Evolutionary conservation across 176 grass and related monocot genomes (phyloP).

Genomic region (Aegilops longissima): DNA sequence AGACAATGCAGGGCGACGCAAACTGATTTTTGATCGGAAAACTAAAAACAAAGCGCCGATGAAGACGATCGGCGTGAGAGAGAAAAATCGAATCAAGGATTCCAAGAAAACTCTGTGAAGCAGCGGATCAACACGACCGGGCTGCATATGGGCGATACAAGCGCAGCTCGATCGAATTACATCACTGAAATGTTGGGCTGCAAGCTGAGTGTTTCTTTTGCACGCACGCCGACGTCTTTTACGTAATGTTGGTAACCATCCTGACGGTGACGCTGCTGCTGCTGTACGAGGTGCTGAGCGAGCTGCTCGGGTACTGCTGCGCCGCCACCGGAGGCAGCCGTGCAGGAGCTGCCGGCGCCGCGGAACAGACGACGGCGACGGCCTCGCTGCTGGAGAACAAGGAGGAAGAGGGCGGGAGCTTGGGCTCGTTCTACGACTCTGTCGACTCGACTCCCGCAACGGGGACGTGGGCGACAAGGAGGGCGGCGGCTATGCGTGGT

Average conservation of each 20-base stretch:
- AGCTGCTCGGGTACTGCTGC: conserved; percentile 12
- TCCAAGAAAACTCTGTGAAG: too few relatives aligned
- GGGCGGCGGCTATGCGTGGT: conserved; percentile 34
- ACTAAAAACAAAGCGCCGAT: too few relatives aligned
- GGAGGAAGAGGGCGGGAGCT: conserved; percentile 49
- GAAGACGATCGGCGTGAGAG: too few relatives aligned
- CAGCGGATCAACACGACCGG: too few relatives aligned
- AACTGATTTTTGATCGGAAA: too few relatives aligned
- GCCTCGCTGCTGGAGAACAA: conserved; percentile 45
- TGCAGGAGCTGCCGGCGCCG: too few relatives aligned
- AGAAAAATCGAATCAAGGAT: too few relatives aligned
- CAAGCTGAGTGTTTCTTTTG: background rate
- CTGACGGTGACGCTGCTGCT: conserved; percentile 35
- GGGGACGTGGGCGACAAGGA: conserved; percentile 44
- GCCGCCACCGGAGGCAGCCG: too few relatives aligned
- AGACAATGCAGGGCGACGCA: too few relatives aligned
- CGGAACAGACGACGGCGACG: too few relatives aligned
- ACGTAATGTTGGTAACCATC: conserved; percentile 3
- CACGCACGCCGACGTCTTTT: background rate
- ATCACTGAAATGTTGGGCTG: background rate
- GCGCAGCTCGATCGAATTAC: background rate
- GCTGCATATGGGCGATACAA: background rate
- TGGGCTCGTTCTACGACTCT: conserved; percentile 82
- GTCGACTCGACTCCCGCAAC: conserved; percentile 69
- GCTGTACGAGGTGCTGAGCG: conserved; percentile 47